Base-by-base conservation (phyloP, 2,329 filamentous ascomycete genomes). In the Colletotrichum eleusines region DNA sequence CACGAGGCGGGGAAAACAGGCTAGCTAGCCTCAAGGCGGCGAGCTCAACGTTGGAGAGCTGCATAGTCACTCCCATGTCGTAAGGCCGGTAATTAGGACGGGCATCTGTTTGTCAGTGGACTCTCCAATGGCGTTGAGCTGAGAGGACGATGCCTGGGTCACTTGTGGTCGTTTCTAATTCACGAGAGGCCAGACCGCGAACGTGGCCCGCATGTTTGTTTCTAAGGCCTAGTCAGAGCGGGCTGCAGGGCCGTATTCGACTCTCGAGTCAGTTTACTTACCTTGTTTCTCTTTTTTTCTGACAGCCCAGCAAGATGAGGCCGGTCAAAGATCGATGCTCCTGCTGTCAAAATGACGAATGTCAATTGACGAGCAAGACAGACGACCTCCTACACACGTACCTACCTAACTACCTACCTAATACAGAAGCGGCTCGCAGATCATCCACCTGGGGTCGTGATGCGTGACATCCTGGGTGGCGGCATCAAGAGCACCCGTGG, bases 391-490 rank as follows among this genome's bases (percentile, higher is more conserved):
- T 4, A 7, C 4, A 7, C 31, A 33, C 31, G 31, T 33, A 33
- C n/a, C n/a, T n/a, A n/a, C n/a, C n/a, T n/a, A n/a, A n/a, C n/a
- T n/a, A n/a, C 44, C 12, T 40, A 26, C 42, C 4, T 40, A n/a
- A n/a, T 23, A 12, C 40, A 26, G 31, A 40, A 23, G 18, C 50
- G 51, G 26, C 44, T 55, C 44, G 64, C 51, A 71, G 64, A 63
- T 71, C 64, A 63, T 69, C 35, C 46, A 38, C 31, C 53, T 59
- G 26, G 58, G n/a, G 31, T 44, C 28, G n/a, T 23, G 58, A 44
- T 54, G 54, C 59, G 53, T 69, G 64, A 42, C 64, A 55, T 28
- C 69, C 64, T 67, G 38, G 63, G 20, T 51, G 20, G n/a, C 42
- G 23, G 33, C 42, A n/a, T 55, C 35, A 59, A 40, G 38, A 40